Evolutionary conservation across 345 rosid species (phyloP).

Genomic region (Salix suchowensis): DNA sequence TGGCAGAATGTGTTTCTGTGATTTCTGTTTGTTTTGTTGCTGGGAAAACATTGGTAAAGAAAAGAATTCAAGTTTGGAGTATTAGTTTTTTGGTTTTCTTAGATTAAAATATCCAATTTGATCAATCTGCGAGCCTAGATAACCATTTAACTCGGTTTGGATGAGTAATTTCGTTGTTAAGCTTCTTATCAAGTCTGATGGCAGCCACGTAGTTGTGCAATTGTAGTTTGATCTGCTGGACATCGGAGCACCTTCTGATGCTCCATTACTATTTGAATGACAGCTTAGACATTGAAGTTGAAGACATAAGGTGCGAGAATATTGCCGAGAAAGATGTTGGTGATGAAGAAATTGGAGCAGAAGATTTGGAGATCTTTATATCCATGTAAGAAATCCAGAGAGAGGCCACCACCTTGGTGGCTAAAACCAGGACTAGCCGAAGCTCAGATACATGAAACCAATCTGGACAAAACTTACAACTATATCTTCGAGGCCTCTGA

Average conservation of each 20-base stretch:
- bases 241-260: not conserved
- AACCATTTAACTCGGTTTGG: not conserved
- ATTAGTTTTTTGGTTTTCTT: not conserved
- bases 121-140: not conserved
- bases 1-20: not conserved
- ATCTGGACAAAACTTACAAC: slow-evolving; percentile 34
- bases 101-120: not conserved
- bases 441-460: slow-evolving; percentile 43
- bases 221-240: no score
- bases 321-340: slow-evolving; percentile 89
- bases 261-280: not conserved
- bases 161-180: not conserved
- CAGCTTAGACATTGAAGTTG: slow-evolving; percentile 64
- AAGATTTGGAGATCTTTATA: slow-evolving; percentile 40
- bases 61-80: not conserved
- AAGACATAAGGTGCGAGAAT: slow-evolving; percentile 70
- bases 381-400: no score
- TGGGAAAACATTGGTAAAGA: not conserved
- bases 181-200: not conserved
- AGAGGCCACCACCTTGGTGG: slow-evolving; percentile 94
- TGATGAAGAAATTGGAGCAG: slow-evolving; percentile 87
- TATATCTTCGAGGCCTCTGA: slow-evolving; percentile 27
- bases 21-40: not conserved
- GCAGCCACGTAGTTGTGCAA: no score
- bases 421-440: slow-evolving; percentile 51